phyloP scores from a whole-genome alignment of 2,329 filamentous ascomycete species.

The Neopestalotiopsis rosae region DNA sequence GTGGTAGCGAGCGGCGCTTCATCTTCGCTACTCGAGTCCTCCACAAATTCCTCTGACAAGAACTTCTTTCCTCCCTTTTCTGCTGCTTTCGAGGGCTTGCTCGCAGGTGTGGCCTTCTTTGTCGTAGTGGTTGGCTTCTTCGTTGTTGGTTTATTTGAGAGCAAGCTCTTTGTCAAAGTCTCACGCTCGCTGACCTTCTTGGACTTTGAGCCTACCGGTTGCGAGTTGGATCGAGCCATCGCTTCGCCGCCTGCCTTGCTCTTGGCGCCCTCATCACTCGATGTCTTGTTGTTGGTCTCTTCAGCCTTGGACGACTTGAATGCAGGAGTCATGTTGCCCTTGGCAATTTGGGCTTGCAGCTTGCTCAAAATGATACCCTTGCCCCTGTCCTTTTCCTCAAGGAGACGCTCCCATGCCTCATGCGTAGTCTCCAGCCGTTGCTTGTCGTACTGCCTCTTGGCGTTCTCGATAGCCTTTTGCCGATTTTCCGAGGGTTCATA shows the following conservation, averaged over 20 bases:
- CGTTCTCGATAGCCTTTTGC: constrained; percentile 65
- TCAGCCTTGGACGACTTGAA: constrained; percentile 50
- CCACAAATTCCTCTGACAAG: constrained; percentile 61
- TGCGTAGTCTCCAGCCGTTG: constrained; percentile 61
- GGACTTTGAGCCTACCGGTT: constrained; percentile 54
- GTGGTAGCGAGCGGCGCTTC: constrained; percentile 46
- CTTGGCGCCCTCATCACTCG: constrained; percentile 41
- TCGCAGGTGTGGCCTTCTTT: constrained; percentile 46
- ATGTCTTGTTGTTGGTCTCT: constrained; percentile 49
- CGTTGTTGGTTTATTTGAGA: constrained; percentile 43
- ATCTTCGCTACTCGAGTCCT: constrained; percentile 60
- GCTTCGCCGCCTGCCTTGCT: constrained; percentile 44
- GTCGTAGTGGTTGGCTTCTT: constrained; percentile 40
- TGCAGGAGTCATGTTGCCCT: constrained; percentile 50
- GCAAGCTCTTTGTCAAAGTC: constrained; percentile 60
- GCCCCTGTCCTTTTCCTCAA: constrained; percentile 62
- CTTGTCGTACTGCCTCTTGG: constrained; percentile 64
- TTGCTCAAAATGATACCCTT: constrained; percentile 67
- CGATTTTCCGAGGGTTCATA: constrained; percentile 60
- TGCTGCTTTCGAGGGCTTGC: constrained; percentile 44
- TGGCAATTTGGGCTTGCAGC: constrained; percentile 63
- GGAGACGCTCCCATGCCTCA: constrained; percentile 65
- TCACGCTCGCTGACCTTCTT: constrained; percentile 62
- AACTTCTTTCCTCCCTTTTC: constrained; percentile 48
- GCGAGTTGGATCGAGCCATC: constrained; percentile 57